Evolutionary conservation across 1,284 basidiomycete species (phyloP).

Genomic region (Pascua guehoae): DNA sequence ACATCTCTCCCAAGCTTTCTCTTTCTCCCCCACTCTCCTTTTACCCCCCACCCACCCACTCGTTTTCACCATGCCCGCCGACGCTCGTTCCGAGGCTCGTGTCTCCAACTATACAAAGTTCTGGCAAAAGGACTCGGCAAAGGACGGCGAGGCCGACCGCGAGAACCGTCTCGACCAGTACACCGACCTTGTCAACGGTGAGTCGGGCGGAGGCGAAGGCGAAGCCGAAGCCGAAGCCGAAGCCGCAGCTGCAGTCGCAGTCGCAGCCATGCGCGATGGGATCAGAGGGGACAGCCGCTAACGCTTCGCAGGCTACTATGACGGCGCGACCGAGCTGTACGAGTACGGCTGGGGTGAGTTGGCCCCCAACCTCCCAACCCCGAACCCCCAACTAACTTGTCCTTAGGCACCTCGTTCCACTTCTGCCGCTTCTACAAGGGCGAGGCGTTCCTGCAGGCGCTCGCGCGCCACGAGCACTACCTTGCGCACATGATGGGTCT

Average conservation of each 20-base stretch:
- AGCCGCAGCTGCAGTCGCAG: no score
- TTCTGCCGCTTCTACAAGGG: conserved; percentile 98
- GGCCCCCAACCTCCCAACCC: background rate
- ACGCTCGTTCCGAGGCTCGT: conserved; percentile 75
- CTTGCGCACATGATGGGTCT: conserved; percentile 79
- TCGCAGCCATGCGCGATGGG: background rate
- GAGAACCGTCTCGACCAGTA: conserved; percentile 78
- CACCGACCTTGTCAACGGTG: conserved; percentile 80
- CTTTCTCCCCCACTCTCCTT: background rate
- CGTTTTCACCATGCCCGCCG: conserved; percentile 41
- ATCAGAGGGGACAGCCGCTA: background rate
- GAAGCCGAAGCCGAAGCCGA: no score
- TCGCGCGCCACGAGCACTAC: conserved; percentile 98
- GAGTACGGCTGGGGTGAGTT: conserved; percentile 68
- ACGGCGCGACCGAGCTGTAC: conserved; percentile 93
- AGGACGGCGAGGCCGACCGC: conserved; percentile 68
- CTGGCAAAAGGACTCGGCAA: conserved; percentile 81
- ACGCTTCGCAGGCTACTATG: conserved; percentile 69
- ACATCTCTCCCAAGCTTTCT: background rate
- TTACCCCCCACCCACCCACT: background rate
- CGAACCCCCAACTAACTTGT: background rate
- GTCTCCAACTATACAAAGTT: conserved; percentile 90
- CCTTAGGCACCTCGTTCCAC: conserved; percentile 78
- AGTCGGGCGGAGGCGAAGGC: no score
- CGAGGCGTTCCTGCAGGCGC: conserved; percentile 73